These are phyloP conservation scores for Linum tenue DNA, from an alignment of 345 rosid species.

Conservation along the genomic window DNA sequence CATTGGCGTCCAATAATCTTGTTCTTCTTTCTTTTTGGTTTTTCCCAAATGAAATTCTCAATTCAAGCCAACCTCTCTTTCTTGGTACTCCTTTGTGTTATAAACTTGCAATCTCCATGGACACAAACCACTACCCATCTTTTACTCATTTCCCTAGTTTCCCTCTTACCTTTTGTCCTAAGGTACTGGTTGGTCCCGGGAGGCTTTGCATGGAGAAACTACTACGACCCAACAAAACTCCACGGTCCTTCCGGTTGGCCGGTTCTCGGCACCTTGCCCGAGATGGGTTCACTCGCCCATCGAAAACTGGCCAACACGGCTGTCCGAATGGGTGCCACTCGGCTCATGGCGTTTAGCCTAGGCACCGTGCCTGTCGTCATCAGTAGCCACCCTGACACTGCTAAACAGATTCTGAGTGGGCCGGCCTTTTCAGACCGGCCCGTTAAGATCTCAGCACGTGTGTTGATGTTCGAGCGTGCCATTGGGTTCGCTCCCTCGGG, in stretches of 20 bases:
- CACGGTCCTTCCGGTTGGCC: conserved; percentile 55
- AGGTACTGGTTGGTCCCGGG: conserved; percentile 47
- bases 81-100: conserved; percentile 8
- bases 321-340: conserved; percentile 29
- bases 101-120: conserved; percentile 18
- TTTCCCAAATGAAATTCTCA: conserved; percentile 19
- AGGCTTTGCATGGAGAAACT: conserved; percentile 62
- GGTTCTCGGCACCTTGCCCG: conserved; percentile 34
- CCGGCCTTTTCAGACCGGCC: conserved; percentile 53
- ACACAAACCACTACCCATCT: conserved; percentile 13
- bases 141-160: conserved; percentile 13
- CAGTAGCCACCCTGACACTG: conserved; percentile 51
- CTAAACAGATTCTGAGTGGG: conserved; percentile 45
- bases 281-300: conserved; percentile 53
- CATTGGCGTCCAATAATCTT: neutral
- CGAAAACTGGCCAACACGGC: conserved; percentile 47
- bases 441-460: conserved; percentile 43
- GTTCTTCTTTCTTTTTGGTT: neutral
- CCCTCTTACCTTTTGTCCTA: conserved; percentile 18
- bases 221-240: conserved; percentile 19
- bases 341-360: conserved; percentile 50
- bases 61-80: conserved; percentile 14
- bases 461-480: conserved; percentile 60
- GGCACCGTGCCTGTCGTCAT: conserved; percentile 45
- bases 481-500: conserved; percentile 60